Evolutionary conservation across 202 grass and related monocot genomes (phyloP).

Genomic region (Setaria viridis): DNA sequence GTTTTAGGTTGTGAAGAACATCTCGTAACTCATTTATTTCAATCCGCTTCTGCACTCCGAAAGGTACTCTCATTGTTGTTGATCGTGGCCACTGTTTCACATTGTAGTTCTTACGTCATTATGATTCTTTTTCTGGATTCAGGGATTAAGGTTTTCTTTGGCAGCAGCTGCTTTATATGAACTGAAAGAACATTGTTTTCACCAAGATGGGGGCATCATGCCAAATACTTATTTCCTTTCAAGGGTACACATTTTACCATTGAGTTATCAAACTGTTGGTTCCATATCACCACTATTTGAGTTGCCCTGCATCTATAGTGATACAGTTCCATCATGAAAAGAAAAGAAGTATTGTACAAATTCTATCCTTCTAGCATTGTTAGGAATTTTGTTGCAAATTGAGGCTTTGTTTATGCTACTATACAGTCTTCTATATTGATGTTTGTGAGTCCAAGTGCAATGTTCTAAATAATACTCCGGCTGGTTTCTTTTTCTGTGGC

Average conservation of each 20-base stretch:
- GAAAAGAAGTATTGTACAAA: background rate
- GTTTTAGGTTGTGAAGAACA: conserved; percentile 82
- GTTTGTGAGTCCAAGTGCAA: background rate
- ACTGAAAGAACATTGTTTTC: conserved; percentile 77
- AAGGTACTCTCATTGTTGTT: conserved; percentile 62
- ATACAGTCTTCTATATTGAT: background rate
- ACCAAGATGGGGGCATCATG: conserved; percentile 55
- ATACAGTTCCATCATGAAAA: background rate
- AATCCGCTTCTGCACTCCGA: conserved; percentile 85
- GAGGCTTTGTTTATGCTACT: conserved; percentile 13
- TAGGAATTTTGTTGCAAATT: background rate
- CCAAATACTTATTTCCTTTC: conserved; percentile 78
- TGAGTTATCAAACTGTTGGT: conserved; percentile 23
- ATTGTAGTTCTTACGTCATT: conserved; percentile 23
- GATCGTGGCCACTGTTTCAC: conserved; percentile 37
- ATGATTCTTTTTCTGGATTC: conserved; percentile 49
- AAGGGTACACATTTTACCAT: conserved; percentile 58
- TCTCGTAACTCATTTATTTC: conserved; percentile 76
- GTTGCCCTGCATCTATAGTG: background rate
- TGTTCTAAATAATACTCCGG: background rate
- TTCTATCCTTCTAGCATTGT: conserved; percentile 1
- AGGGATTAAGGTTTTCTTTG: conserved; percentile 92
- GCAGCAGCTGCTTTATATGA: conserved; percentile 91
- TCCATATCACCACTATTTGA: background rate
- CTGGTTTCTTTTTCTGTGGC: too few relatives aligned